Base-by-base conservation (phyloP, 495 filamentous ascomycete species). In the Trichoderma asperelloides region DNA sequence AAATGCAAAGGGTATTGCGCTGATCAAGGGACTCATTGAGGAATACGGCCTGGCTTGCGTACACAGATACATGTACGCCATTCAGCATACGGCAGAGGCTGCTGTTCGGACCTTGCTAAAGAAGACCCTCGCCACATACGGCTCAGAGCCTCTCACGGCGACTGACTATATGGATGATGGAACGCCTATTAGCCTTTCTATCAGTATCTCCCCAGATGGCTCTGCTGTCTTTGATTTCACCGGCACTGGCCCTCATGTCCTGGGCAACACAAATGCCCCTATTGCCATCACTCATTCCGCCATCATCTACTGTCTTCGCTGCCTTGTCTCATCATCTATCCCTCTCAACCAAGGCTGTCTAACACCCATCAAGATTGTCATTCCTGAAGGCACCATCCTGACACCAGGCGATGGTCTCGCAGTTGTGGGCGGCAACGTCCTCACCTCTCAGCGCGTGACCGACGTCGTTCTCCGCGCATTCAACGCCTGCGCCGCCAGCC, bases 321-420 rank as follows among this genome's bases (percentile, higher is more conserved):
- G 89, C 75, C 86, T 98, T 71, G 96, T 98, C 71, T 88, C 87
- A 4, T 87, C 93, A 69, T 93, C 97, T 74, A 96, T 98, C 43
- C 95, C 95, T 0, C 85, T 98, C 18, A 98, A 98, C 79, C 95
- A 98, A 78, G 95, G 95, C 70, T 98, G 95, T 70, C 82, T 98
- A 11, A 87, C 85, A 49, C 95, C 95, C 7, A 91, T 98, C 75
- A 84, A 87, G 67, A 90, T 98, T 72, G 85, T 83, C 51, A 95
- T 97, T 49, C 95, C 95, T 2, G 83, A 86, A 1, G 85, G 87
- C 64, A 91, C 88, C 63, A 91, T 98, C 68, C 82, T 98, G 13
- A 91, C 88, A 0, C 95, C 95, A 1, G 92, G 89, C 1, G 88
- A 91, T 68, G 89, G 89, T 62, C 92, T 95, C 9, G 95, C 95